Evolutionary conservation across 495 filamentous ascomycete genomes (phyloP), one percentile per base, ranked within the genome.

Genomic region (Talaromyces thailandensis): DNA sequence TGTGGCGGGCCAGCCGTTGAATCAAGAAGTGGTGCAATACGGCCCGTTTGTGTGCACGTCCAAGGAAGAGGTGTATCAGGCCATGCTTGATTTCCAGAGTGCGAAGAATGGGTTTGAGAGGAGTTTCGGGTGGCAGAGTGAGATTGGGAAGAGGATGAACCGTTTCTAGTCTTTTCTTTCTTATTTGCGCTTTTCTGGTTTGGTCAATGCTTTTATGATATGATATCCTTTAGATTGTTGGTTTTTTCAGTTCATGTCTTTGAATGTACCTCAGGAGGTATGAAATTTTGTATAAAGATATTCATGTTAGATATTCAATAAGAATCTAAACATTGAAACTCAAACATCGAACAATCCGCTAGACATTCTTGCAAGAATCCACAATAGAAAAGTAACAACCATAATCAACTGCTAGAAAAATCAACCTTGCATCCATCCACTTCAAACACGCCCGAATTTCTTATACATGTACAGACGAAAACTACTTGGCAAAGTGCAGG

Each of bases 21-120:
- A 97, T 69, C 93, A 98, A 74, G 86, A 89, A 59, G 88, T 98
- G 23, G 90, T 97, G 26, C 93, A 98, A 81, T 96, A 98, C 71
- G 93, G 93, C 0, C 93, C 93, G 2, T 98, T 98, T 71, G 94
- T 98, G 14, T 68, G 96, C 63, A 96, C 80, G 37, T 83, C 82
- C 11, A 80, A 91, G 68, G 91, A 96, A 66, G 85, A 94, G 70
- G 91, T 98, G 43, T 89, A 92, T 65, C 85, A 97, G 77, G 91
- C 94, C 3, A 86, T 98, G 82, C 75, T 86, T 57, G 93, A 98
- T 75, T 98, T 88, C 68, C 90, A 92, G 77, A 87, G 80, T 53
- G 80, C 86, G 62, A 82, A 84, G 25, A 97, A 97, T 74, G 93
- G 93, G 16, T 98, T 98, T 70, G 93, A 98, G 79, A 80, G 88